Evolutionary conservation across 371 early-diverging fungal genomes (phyloP).

Genomic region (Mortierella sp.): DNA sequence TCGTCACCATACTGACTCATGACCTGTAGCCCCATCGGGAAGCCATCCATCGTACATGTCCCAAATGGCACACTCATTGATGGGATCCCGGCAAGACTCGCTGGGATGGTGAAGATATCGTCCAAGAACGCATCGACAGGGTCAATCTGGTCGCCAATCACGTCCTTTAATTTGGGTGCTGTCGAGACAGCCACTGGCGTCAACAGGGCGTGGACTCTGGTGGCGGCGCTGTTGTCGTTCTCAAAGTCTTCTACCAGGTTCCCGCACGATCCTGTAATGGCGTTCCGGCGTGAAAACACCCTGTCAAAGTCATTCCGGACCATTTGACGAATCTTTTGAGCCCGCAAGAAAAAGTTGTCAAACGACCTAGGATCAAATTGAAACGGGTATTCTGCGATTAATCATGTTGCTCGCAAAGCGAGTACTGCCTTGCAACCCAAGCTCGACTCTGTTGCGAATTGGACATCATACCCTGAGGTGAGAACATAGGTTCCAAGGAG

Average conservation of each 20-base stretch:
- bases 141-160: slow-evolving; percentile 44
- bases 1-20: slow-evolving; percentile 89
- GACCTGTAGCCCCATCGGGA: slow-evolving; percentile 88
- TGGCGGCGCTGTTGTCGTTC: slow-evolving; percentile 9
- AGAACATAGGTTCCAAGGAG: slow-evolving; percentile 89
- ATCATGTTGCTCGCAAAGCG: not conserved
- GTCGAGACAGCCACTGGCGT: slow-evolving; percentile 79
- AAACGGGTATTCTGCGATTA: not conserved
- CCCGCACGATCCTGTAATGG: slow-evolving; percentile 40
- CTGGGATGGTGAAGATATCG: slow-evolving; percentile 93
- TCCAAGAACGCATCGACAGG: slow-evolving; percentile 77
- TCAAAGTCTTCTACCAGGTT: slow-evolving; percentile 13
- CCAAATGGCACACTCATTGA: slow-evolving; percentile 78
- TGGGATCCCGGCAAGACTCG: slow-evolving; percentile 88
- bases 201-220: slow-evolving; percentile 74
- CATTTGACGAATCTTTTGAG: slow-evolving; percentile 84
- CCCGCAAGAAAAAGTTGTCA: slow-evolving; percentile 79
- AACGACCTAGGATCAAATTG: slow-evolving; percentile 62
- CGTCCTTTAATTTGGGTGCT: slow-evolving; percentile 69
- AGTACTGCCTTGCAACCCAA: not conserved
- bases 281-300: slow-evolving; percentile 73
- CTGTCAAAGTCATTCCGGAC: slow-evolving; percentile 86
- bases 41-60: slow-evolving; percentile 54
- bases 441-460: not conserved
- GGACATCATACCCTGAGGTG: slow-evolving; percentile 72